phyloP scores from a whole-genome alignment of 768 basidiomycete species.

The Tricholoma matsutake region DNA sequence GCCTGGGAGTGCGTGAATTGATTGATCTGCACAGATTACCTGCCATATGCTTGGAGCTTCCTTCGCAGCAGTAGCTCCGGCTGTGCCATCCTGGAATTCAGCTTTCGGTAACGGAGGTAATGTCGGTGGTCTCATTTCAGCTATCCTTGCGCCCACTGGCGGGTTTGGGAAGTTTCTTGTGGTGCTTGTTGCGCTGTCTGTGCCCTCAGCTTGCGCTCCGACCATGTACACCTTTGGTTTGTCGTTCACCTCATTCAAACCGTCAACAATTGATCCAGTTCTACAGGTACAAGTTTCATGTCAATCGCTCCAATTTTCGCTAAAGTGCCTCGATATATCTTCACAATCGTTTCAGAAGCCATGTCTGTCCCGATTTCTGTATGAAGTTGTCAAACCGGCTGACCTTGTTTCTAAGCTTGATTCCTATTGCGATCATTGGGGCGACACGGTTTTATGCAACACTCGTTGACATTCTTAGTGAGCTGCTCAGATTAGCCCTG shows the following conservation, averaged over 20 bases:
- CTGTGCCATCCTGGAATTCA: constrained; percentile 51
- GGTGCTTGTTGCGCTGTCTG: constrained; percentile 68
- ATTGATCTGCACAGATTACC: constrained; percentile 35
- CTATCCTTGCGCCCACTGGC: constrained; percentile 56
- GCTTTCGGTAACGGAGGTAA: constrained; percentile 52
- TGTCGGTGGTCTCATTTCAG: constrained; percentile 62
- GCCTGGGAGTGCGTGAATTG: not conserved
- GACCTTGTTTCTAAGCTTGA: constrained; percentile 37
- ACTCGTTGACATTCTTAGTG: constrained; percentile 62
- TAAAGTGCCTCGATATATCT: constrained; percentile 64
- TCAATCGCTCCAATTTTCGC: constrained; percentile 53
- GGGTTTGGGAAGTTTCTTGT: constrained; percentile 71
- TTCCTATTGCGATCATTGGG: constrained; percentile 71
- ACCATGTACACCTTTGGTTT: constrained; percentile 73
- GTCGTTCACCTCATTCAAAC: not conserved
- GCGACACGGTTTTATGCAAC: constrained; percentile 61
- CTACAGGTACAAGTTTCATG: constrained; percentile 57
- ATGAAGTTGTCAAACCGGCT: not conserved
- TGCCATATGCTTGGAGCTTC: constrained; percentile 63
- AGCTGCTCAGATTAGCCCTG: constrained; percentile 21
- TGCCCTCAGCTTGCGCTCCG: constrained; percentile 70
- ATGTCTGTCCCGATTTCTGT: constrained; percentile 44
- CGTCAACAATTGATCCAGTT: not conserved
- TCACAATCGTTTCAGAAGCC: constrained; percentile 60
- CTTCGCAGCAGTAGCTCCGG: constrained; percentile 53